These are phyloP conservation scores for Stentor coeruleus DNA, from an alignment of 73 alveolate species.

Conservation along the genomic window DNA sequence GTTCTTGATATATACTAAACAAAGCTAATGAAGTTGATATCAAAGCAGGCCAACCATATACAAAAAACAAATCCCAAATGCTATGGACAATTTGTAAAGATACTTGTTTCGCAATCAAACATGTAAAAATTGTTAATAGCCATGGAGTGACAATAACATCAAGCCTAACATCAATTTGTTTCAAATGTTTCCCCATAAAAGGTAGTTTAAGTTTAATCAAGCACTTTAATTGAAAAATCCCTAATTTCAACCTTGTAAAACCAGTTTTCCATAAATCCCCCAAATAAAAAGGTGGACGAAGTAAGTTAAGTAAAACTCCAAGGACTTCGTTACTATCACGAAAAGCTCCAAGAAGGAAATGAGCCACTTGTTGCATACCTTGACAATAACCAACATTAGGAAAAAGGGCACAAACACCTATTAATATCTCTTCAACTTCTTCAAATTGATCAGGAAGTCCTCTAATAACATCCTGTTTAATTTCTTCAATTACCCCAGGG, in stretches of 20 bases:
- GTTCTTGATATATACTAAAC: not conserved
- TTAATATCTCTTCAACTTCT: slow-evolving; percentile 22
- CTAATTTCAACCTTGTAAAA: slow-evolving; percentile 13
- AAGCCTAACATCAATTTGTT: not conserved
- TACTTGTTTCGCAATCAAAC: not conserved
- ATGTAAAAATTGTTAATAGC: slow-evolving; percentile 14
- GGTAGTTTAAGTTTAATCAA: slow-evolving; percentile 6
- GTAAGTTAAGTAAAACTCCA: not conserved
- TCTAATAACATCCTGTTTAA: slow-evolving; percentile 15
- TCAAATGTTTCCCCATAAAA: slow-evolving; percentile 7
- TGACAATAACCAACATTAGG: slow-evolving; percentile 25
- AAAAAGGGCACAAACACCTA: slow-evolving; percentile 5
- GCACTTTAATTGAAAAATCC: slow-evolving; percentile 7
- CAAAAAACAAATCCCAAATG: slow-evolving; percentile 24
- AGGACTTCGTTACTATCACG: slow-evolving; percentile 14
- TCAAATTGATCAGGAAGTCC: not conserved
- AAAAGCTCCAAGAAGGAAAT: slow-evolving; percentile 6
- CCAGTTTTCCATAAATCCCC: slow-evolving; percentile 26
- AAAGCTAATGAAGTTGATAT: not conserved
- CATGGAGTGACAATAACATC: slow-evolving; percentile 26
- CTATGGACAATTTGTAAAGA: not conserved
- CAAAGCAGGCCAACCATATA: slow-evolving; percentile 25
- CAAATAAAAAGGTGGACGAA: slow-evolving; percentile 21
- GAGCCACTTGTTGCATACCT: slow-evolving; percentile 22
- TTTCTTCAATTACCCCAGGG: slow-evolving; percentile 18